Conservation (phyloP, 2,329 filamentous ascomycete genomes). For the Xylariaceae sp. region DNA sequence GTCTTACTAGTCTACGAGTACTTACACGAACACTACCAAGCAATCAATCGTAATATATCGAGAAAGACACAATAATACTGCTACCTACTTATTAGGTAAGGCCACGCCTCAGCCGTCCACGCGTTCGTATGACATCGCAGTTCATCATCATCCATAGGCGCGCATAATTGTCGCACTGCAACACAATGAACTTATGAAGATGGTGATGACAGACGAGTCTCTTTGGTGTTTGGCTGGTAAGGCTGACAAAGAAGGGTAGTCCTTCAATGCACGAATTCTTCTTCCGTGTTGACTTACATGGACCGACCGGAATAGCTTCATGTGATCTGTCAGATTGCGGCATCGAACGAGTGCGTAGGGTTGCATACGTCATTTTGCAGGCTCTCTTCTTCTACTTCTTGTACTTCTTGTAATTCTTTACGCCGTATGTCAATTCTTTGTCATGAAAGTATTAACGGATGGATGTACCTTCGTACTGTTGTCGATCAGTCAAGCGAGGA, state of each 20-base stretch:
- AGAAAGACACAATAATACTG: background rate
- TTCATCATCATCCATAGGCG: background rate
- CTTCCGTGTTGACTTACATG: background rate
- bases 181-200: background rate
- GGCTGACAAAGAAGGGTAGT: background rate
- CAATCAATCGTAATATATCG: too few species aligned
- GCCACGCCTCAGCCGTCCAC: background rate
- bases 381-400: background rate
- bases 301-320: too few species aligned
- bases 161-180: background rate
- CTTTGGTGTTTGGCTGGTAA: background rate
- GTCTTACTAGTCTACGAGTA: background rate
- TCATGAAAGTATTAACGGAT: too few species aligned
- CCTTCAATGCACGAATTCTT: background rate
- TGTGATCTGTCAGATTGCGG: background rate
- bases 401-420: background rate
- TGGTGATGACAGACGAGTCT: background rate
- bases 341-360: background rate
- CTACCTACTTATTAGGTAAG: background rate
- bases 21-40: too few species aligned
- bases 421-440: background rate
- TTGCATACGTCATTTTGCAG: background rate
- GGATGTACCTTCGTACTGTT: too few species aligned
- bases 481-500: too few species aligned
- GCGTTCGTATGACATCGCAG: background rate